phyloP scores from a whole-genome alignment of 176 grass and related monocot species.

The Zea mays region DNA sequence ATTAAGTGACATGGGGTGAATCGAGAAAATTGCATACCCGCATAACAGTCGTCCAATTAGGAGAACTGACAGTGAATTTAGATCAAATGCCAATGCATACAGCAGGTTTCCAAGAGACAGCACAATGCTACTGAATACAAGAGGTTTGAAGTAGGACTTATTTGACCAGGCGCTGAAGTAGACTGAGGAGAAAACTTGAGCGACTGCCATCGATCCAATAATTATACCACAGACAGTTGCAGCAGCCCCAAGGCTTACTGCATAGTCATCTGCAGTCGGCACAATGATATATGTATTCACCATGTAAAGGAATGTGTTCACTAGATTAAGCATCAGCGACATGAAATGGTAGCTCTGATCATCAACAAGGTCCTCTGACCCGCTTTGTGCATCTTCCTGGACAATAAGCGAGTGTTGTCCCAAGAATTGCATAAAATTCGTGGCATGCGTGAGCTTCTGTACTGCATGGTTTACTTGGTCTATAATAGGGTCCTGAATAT shows the following conservation, averaged over 20 bases:
- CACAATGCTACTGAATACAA: conserved; percentile 82
- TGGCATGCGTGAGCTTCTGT: conserved; percentile 64
- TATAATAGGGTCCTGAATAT: conserved; percentile 77
- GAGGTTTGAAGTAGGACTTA: conserved; percentile 74
- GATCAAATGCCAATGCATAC: conserved; percentile 80
- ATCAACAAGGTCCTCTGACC: conserved; percentile 52
- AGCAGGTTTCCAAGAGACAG: conserved; percentile 66
- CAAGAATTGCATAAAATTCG: conserved; percentile 75
- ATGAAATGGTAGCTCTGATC: conserved; percentile 73
- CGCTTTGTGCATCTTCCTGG: conserved; percentile 62
- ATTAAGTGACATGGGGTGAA: neutral
- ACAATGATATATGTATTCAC: conserved; percentile 92
- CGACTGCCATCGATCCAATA: conserved; percentile 89
- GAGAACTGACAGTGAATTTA: conserved; percentile 65
- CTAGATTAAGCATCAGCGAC: conserved; percentile 72
- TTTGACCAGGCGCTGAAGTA: conserved; percentile 95
- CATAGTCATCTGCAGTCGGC: conserved; percentile 81
- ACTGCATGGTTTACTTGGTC: conserved; percentile 69
- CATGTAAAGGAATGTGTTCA: conserved; percentile 92
- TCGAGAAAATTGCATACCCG: conserved; percentile 51
- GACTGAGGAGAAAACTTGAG: conserved; percentile 84
- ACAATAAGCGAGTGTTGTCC: conserved; percentile 73
- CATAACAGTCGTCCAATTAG: conserved; percentile 71
- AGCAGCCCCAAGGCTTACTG: conserved; percentile 73
- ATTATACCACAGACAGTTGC: conserved; percentile 81